Conservation (phyloP, 352 stramenopile species). For the Saprolegnia diclina region DNA sequence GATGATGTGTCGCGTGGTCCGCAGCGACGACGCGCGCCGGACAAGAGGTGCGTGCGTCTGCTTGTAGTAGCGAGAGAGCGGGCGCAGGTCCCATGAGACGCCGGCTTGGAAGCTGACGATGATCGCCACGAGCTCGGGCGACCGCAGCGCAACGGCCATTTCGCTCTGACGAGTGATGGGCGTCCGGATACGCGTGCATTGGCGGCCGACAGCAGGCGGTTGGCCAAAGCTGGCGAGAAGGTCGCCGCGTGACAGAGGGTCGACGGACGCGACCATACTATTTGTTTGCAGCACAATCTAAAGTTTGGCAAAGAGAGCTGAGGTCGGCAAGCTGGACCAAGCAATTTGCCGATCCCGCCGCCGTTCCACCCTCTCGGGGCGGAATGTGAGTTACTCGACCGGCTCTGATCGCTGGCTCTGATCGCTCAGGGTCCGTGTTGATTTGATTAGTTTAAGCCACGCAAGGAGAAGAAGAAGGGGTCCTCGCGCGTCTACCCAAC, state of each 20-base stretch:
- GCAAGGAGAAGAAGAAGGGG: background rate
- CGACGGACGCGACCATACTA: too few relatives aligned
- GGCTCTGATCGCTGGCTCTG: too few relatives aligned
- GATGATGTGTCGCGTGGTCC: background rate
- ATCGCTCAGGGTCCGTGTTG: too few relatives aligned
- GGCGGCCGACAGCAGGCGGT: too few relatives aligned
- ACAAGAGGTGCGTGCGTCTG: background rate
- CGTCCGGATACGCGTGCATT: background rate
- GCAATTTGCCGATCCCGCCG: too few relatives aligned
- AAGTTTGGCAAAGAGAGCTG: too few relatives aligned
- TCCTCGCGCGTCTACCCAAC: background rate
- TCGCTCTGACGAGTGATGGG: background rate
- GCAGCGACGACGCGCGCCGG: background rate
- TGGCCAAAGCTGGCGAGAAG: too few relatives aligned
- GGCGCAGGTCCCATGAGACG: background rate
- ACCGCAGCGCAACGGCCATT: background rate
- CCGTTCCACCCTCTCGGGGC: too few relatives aligned
- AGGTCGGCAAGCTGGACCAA: too few relatives aligned
- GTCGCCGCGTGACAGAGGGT: too few relatives aligned
- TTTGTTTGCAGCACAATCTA: too few relatives aligned
- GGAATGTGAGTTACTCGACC: too few relatives aligned
- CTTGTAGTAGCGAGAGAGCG: background rate
- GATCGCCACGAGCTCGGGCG: background rate
- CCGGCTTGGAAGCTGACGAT: background rate
- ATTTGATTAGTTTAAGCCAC: background rate